Conservation (phyloP, 805 yeast species). For the Pichia pseudocactophila region DNA sequence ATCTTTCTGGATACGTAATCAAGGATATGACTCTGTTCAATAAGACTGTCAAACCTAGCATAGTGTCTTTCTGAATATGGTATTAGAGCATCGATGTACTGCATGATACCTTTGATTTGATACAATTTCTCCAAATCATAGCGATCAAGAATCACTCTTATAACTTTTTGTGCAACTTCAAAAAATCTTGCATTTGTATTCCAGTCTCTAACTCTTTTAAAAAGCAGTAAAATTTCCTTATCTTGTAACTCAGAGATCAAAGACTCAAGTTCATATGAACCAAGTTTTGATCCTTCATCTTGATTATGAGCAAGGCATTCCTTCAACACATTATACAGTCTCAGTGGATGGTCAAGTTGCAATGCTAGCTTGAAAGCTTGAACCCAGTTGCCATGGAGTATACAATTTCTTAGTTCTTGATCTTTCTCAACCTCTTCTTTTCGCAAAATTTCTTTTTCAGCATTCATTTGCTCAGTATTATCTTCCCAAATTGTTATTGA, state of each 20-base stretch:
- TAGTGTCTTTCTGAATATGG: constrained; percentile 89
- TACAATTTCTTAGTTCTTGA: constrained; percentile 71
- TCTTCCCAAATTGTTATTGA: constrained; percentile 85
- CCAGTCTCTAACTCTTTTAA: constrained; percentile 88
- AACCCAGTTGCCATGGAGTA: constrained; percentile 70
- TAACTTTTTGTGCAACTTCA: constrained; percentile 68
- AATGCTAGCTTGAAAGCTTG: constrained; percentile 82
- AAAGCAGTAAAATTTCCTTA: constrained; percentile 50
- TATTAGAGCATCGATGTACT: constrained; percentile 60
- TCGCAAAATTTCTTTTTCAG: constrained; percentile 43
- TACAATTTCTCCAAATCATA: constrained; percentile 48
- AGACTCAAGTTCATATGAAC: constrained; percentile 52
- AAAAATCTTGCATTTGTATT: constrained; percentile 80
- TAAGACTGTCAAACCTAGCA: constrained; percentile 61
- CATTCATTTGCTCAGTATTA: constrained; percentile 61
- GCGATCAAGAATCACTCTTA: constrained; percentile 52
- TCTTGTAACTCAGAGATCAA: constrained; percentile 49
- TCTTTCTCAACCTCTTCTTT: constrained; percentile 71
- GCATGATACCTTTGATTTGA: constrained; percentile 59
- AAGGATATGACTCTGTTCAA: constrained; percentile 77
- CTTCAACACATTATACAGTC: constrained; percentile 68
- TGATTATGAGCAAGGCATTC: constrained; percentile 44
- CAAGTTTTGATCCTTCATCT: constrained; percentile 43
- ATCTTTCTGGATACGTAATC: constrained; percentile 80
- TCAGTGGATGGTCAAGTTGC: constrained; percentile 83